These are phyloP conservation scores for Russula foetens DNA, from an alignment of 768 basidiomycete genomes.

Conservation along the genomic window DNA sequence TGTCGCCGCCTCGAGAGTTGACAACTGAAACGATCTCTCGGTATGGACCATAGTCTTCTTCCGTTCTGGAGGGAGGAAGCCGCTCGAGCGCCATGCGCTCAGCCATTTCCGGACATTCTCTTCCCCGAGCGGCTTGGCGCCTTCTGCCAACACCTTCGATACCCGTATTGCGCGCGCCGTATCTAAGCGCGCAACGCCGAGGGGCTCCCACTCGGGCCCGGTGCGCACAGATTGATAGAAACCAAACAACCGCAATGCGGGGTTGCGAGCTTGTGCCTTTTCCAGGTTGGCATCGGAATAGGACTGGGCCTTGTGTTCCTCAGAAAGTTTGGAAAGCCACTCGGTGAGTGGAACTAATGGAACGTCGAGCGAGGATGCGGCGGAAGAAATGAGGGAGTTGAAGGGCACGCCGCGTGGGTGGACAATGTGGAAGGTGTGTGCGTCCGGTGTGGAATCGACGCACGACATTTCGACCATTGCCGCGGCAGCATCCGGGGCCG, in stretches of 20 bases:
- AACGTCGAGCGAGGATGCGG: conserved; percentile 18
- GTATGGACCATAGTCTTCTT: neutral
- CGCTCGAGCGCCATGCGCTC: conserved; percentile 11
- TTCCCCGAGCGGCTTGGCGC: conserved; percentile 7
- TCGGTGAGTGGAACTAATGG: conserved; percentile 22
- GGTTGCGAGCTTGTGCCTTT: conserved; percentile 13
- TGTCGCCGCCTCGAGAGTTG: neutral
- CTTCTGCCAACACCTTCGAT: conserved; percentile 11
- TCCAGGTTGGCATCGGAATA: conserved; percentile 9
- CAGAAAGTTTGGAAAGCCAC: conserved; percentile 22
- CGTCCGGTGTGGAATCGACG: conserved; percentile 6
- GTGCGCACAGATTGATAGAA: conserved; percentile 16
- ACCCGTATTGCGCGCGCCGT: conserved; percentile 15
- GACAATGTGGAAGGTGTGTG: conserved; percentile 18
- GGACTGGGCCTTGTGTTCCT: conserved; percentile 2
- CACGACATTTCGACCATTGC: conserved; percentile 24
- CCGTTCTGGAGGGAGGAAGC: conserved; percentile 11
- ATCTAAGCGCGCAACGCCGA: conserved; percentile 20
- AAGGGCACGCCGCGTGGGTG: conserved; percentile 23
- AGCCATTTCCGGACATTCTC: conserved; percentile 17
- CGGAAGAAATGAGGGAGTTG: conserved; percentile 15
- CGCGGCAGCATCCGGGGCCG: conserved; percentile 22
- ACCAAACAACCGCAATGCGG: conserved; percentile 15
- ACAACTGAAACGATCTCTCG: neutral
- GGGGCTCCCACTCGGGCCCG: conserved; percentile 21